Evolutionary conservation across 1,284 basidiomycete genomes (phyloP), one percentile per base, ranked within the genome.

Genomic region (Wallemia ichthyophaga): DNA sequence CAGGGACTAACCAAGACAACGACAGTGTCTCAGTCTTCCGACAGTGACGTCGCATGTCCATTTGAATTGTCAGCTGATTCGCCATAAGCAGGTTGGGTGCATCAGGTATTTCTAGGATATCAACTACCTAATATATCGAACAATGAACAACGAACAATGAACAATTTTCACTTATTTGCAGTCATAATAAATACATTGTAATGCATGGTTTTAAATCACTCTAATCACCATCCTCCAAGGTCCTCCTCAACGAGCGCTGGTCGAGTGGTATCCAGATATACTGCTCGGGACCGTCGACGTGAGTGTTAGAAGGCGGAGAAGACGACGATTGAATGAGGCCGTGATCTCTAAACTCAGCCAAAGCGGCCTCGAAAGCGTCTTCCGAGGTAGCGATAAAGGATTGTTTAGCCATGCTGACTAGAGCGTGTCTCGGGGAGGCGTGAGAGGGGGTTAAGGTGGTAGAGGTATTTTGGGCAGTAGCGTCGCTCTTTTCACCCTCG

Each of bases 291-390:
- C 61, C 62, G 65, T 61, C 67, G 71, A 63, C 69, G 68, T 58
- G 70, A 69, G 63, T 72, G 70, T 25, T 61, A 17, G 61, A 61
- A 1, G 66, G 66, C 26, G 62, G 31, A 66, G 65, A 58, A n/a
- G 62, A 61, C 5, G 74, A 73, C 19, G 72, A 70, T 19, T 84
- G 72, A 17, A 94, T 78, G 64, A 94, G 68, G 1, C 79, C 79
- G 65, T 95, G 89, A 68, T 95, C 89, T 65, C 77, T 77, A 69
- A 89, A 94, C 70, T 95, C 89, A 25, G 80, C 80, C 58, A 94
- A 71, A 27, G 89, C 72, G 7, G 85, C 78, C 27, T 82, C 75
- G 66, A 91, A 73, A 53, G 86, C 77, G 17, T 82, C 83, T 64
- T 89, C 85, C 67, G 80, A 87, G 56, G 82, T 81, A 3, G 87